A percentile compares a stretch with the other conserved stretches of the same genome.
Conservation (phyloP, 2,329 filamentous ascomycete genomes). For the Tolypocladium nubicola region DNA sequence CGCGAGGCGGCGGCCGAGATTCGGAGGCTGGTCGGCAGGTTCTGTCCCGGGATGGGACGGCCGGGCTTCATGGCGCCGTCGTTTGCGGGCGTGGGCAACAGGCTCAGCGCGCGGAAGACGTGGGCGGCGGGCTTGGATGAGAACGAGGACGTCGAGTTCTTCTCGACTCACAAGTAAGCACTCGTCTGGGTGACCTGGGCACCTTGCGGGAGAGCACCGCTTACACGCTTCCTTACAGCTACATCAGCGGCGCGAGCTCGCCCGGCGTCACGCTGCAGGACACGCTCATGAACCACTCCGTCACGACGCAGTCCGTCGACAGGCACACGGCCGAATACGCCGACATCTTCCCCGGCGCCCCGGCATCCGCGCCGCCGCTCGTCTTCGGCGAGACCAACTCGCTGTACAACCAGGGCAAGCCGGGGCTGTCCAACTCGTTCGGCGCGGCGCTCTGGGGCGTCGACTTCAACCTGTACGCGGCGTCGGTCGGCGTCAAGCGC, state of each 20-base stretch:
- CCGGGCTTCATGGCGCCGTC: constrained; percentile 40
- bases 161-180: constrained; percentile 47
- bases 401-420: too few species aligned
- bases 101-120: constrained; percentile 35
- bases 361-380: too few species aligned
- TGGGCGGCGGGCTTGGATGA: constrained; percentile 44
- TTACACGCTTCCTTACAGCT: constrained; percentile 29
- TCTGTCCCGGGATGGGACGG: constrained; percentile 38
- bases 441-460: too few species aligned
- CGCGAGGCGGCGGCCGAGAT: constrained; percentile 42
- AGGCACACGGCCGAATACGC: too few species aligned
- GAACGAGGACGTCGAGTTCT: constrained; percentile 37
- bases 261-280: constrained; percentile 51
- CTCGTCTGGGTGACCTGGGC: too few species aligned
- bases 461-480: too few species aligned
- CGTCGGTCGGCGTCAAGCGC: too few species aligned
- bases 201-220: too few species aligned
- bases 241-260: constrained; percentile 48
- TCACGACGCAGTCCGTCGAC: constrained; percentile 29
- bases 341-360: too few species aligned
- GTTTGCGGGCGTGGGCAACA: constrained; percentile 39
- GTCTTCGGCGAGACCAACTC: too few species aligned
- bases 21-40: constrained; percentile 27
- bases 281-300: constrained; percentile 54
- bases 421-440: too few species aligned